These are phyloP conservation scores for Verticillium nonalfalfae DNA, from an alignment of 2,329 filamentous ascomycete species.

Conservation along the genomic window DNA sequence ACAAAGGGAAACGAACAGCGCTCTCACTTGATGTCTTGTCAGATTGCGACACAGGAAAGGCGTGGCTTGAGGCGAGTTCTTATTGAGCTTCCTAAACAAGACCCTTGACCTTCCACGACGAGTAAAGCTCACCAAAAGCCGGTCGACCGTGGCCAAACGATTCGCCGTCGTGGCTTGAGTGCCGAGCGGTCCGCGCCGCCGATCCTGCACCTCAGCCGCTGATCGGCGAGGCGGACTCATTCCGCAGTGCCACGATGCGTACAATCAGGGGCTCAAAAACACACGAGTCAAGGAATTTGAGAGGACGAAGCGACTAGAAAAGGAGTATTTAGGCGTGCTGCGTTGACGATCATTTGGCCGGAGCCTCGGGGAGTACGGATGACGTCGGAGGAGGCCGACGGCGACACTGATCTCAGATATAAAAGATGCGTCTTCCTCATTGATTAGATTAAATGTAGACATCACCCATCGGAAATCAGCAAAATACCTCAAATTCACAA, in stretches of 20 bases:
- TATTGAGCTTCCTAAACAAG: not conserved
- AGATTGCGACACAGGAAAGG: not conserved
- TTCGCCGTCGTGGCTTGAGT: not conserved
- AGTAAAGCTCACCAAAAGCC: not conserved
- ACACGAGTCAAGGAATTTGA: not conserved
- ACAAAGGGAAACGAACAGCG: too few relatives aligned
- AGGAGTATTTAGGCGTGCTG: not conserved
- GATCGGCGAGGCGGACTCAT: not conserved
- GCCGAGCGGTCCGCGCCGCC: not conserved
- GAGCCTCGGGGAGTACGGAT: not conserved
- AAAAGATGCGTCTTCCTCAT: not conserved
- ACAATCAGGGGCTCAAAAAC: not conserved
- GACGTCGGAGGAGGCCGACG: not conserved
- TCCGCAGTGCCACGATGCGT: not conserved
- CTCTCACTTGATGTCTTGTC: not conserved
- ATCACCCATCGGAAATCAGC: not conserved
- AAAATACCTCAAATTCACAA: not conserved
- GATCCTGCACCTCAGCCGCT: not conserved
- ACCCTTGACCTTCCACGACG: not conserved
- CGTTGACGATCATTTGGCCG: not conserved
- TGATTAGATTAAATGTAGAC: not conserved
- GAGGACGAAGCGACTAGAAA: not conserved
- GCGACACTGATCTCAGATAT: not conserved
- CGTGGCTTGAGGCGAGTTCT: too few relatives aligned
- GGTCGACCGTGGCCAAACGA: not conserved